A percentile compares a stretch with the other conserved stretches of the same genome.
phyloP scores from a whole-genome alignment of 176 grass and related monocot genomes.

The Thalia dealbata region DNA sequence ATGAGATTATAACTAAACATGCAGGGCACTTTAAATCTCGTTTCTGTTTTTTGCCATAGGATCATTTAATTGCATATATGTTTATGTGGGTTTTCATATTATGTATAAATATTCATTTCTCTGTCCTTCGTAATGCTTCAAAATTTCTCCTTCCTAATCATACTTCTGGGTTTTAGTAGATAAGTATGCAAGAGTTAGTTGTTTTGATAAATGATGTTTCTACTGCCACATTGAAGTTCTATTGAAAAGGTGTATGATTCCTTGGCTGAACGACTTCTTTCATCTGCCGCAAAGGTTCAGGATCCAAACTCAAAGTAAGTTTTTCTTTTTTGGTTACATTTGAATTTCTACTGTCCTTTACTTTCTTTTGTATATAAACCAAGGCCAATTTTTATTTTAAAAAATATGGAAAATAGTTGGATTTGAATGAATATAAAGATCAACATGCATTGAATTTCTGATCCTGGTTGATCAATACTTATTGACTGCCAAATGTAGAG shows the following conservation, averaged over 20 bases:
- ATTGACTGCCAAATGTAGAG: background rate
- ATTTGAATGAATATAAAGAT: background rate
- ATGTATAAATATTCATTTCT: background rate
- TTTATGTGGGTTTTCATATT: background rate
- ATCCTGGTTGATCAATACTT: background rate
- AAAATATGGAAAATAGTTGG: background rate
- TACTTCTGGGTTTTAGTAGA: background rate
- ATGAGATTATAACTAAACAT: background rate
- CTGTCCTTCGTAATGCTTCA: background rate
- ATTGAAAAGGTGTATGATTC: conserved; percentile 75
- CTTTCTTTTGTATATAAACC: background rate
- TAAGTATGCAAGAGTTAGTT: too few species aligned
- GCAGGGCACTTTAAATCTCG: background rate
- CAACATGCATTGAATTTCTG: background rate
- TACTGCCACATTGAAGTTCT: conserved; percentile 36
- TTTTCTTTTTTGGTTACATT: background rate
- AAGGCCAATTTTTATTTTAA: background rate
- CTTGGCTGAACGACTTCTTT: conserved; percentile 67
- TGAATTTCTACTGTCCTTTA: background rate
- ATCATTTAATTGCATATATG: background rate
- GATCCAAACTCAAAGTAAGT: conserved; percentile 65
- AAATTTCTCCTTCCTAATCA: background rate
- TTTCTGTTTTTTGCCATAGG: background rate
- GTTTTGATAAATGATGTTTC: conserved; percentile 5
- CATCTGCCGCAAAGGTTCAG: conserved; percentile 29